A percentile compares a stretch with the other conserved stretches of the same genome.
Conservation (phyloP, 2,329 filamentous ascomycete species). For the Chaetomium strumarium region DNA sequence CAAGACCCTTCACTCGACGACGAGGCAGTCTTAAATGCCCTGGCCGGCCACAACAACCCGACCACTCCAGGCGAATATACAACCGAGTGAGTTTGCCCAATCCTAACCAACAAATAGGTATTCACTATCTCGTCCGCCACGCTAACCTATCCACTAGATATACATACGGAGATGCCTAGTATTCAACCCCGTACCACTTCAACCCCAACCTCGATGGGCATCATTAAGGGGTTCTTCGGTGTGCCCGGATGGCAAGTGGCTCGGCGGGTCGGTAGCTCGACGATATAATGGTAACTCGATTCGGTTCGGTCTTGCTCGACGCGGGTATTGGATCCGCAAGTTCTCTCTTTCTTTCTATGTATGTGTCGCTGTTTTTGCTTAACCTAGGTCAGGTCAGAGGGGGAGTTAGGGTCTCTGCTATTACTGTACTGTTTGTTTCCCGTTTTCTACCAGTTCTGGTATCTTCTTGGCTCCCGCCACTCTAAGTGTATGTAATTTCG, state of each 20-base stretch:
- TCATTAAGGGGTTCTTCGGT: neutral
- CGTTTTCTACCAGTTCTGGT: too few relatives aligned
- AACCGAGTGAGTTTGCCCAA: slow-evolving; percentile 35
- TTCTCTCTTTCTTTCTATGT: neutral
- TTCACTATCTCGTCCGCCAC: too few relatives aligned
- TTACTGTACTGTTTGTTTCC: too few relatives aligned
- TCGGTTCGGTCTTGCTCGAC: neutral
- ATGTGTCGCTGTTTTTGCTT: too few relatives aligned
- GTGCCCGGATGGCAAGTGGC: neutral
- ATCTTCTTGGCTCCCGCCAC: too few relatives aligned
- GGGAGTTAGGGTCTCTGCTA: too few relatives aligned
- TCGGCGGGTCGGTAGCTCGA: neutral
- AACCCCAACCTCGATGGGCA: neutral
- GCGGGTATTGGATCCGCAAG: neutral
- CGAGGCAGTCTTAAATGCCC: slow-evolving; percentile 41
- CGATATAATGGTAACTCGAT: neutral
- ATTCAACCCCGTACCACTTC: too few relatives aligned
- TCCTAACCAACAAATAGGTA: neutral
- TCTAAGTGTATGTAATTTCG: too few relatives aligned
- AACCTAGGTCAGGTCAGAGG: too few relatives aligned
- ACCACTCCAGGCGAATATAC: slow-evolving; percentile 35
- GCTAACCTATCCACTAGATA: slow-evolving; percentile 29
- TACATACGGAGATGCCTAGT: slow-evolving; percentile 37
- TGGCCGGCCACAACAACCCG: slow-evolving; percentile 39
- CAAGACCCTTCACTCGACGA: slow-evolving; percentile 36